phyloP scores from a whole-genome alignment of 495 filamentous ascomycete species.

The Lasiosphaeris hirsuta region DNA sequence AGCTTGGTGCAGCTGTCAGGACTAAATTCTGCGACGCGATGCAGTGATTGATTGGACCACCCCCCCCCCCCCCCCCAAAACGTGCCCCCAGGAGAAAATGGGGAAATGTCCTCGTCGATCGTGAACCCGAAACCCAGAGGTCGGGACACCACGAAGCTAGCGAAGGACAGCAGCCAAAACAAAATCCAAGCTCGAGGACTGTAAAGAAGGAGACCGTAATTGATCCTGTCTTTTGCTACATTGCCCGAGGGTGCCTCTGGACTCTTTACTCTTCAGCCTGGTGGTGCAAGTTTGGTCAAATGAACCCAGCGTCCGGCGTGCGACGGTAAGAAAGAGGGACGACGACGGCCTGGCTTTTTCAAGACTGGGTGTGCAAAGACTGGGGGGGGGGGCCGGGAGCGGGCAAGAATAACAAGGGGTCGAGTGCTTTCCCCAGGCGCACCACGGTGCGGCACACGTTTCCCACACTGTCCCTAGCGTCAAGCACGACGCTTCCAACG shows the following conservation, averaged over 20 bases:
- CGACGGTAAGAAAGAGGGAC: constrained; percentile 20
- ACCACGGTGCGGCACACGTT: constrained; percentile 13
- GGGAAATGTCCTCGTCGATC: constrained; percentile 13
- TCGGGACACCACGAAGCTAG: not conserved
- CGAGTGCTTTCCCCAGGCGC: constrained; percentile 3
- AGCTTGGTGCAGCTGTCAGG: constrained; percentile 13
- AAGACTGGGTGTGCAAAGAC: constrained; percentile 7
- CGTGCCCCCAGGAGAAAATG: not conserved
- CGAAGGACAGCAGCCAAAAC: too few species aligned
- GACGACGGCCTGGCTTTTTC: constrained; percentile 20
- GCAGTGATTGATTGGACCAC: constrained; percentile 1
- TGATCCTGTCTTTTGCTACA: not conserved
- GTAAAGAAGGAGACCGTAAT: not conserved
- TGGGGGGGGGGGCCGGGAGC: not conserved
- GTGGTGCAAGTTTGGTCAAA: constrained; percentile 16
- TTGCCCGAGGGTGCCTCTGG: constrained; percentile 11
- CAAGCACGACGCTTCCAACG: constrained; percentile 10
- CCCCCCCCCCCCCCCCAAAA: not conserved
- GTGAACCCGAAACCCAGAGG: constrained; percentile 13
- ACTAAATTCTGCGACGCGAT: constrained; percentile 22
- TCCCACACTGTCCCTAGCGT: constrained; percentile 15
- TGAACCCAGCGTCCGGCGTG: constrained; percentile 15
- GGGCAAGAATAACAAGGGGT: constrained; percentile 20
- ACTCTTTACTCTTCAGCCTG: not conserved
- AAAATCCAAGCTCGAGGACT: too few species aligned